Percentiles rank a stretch among this genome's conserved stretches.
Evolutionary conservation across 805 yeast species (phyloP).

Genomic region (Spathaspora gorwiae): DNA sequence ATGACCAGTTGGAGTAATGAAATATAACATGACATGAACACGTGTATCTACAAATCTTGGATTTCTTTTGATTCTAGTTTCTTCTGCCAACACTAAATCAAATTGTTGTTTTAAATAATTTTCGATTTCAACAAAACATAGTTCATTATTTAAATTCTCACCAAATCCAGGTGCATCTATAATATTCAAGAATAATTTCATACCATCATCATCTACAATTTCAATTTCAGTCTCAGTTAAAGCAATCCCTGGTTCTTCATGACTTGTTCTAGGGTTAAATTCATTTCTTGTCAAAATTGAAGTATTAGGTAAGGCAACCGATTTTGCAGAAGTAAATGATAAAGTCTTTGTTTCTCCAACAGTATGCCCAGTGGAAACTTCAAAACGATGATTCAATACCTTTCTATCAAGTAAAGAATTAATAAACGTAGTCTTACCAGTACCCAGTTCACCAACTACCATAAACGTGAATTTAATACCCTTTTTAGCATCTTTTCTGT

Average conservation of each 20-base stretch:
- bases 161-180: slow-evolving; percentile 78
- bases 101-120: slow-evolving; percentile 71
- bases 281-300: slow-evolving; percentile 50
- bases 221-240: slow-evolving; percentile 64
- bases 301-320: slow-evolving; percentile 51
- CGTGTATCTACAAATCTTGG: slow-evolving; percentile 77
- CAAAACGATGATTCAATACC: slow-evolving; percentile 56
- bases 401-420: slow-evolving; percentile 62
- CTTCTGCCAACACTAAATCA: slow-evolving; percentile 77
- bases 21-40: slow-evolving; percentile 73
- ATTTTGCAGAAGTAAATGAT: slow-evolving; percentile 53
- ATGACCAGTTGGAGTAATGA: slow-evolving; percentile 76
- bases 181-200: slow-evolving; percentile 52
- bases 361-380: slow-evolving; percentile 14
- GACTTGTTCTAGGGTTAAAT: slow-evolving; percentile 58
- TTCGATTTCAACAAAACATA: slow-evolving; percentile 64
- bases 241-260: slow-evolving; percentile 71
- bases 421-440: slow-evolving; percentile 74
- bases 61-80: slow-evolving; percentile 79
- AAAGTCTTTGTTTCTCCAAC: slow-evolving; percentile 44
- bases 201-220: slow-evolving; percentile 54
- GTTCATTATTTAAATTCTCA: slow-evolving; percentile 64
- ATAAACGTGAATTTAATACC: slow-evolving; percentile 71
- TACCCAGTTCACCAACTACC: slow-evolving; percentile 69
- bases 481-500: slow-evolving; percentile 65